Evolutionary conservation across 2,329 filamentous ascomycete genomes (phyloP), one percentile per base, ranked within the genome.

Genomic region (Cladosporium sp.): DNA sequence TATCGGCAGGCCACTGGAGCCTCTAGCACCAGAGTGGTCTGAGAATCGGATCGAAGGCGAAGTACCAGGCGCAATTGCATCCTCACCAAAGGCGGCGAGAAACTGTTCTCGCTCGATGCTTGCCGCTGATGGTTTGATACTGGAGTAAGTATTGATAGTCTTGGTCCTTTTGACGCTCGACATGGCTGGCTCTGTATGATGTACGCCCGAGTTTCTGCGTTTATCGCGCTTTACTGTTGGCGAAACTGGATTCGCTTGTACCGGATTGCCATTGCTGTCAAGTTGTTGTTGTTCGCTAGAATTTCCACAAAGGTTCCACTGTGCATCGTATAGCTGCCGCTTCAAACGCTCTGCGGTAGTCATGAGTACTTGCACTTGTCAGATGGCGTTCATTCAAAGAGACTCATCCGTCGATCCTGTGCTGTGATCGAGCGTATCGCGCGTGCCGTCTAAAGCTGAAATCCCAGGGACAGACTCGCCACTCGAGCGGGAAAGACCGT

Each of bases 1-100:
- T 12, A 17, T 36, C 36, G 71, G 67, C 8, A 73, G 59, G 4
- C 61, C 59, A 62, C 65, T 70, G 1, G 61, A 55, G 15, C 53
- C 59, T 9, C 42, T 39, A n/a, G 48, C 47, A 36, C 45, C 59
- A 37, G 62, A 64, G 47, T 64, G 60, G 25, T 66, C 62, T 13
- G 61, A 58, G 47, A 63, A 67, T 5, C 39, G 39, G n/a, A 55
- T 59, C 22, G 60, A 61, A 13, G 61, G 56, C 5, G 63, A 63
- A 35, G 52, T 58, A 8, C 50, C 53, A 22, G 58, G 42, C 34
- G 57, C 56, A 36, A 24, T 20, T 22, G 57, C 54, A 24, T 61
- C 58, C 28, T 65, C 56, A 10, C 54, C 52, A 17, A 64, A 61
- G 1, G 60, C 49, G 35, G 49, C 54, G 3, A 45, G 20, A 17